Base-by-base conservation (phyloP, 2,329 filamentous ascomycete species). In the Alternaria hordeiaustralica region DNA sequence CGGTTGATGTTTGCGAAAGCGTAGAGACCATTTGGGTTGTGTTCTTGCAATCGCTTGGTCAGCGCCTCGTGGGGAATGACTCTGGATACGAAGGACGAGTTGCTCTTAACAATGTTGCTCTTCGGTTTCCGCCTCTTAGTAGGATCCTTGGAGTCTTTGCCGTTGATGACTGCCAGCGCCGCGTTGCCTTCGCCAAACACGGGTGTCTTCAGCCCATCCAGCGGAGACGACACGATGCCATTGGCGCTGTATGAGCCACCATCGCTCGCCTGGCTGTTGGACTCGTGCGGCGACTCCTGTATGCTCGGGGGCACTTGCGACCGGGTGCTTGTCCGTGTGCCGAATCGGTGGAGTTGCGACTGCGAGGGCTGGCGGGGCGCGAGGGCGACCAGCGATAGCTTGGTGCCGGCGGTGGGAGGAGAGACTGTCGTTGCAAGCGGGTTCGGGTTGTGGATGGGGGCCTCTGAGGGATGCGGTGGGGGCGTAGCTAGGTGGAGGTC, bases 81-180 rank as follows among this genome's bases (percentile, higher is more conserved):
- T 58, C 96, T 86, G n/a, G 95, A 97, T 28, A 99, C 96, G 77
- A 97, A 99, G 1, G 95, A 97, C 10, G 96, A 99, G 80, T 97
- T 98, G 82, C 94, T 98, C 85, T 99, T 99, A 56, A 95, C 90
- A 79, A 99, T 96, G 79, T 96, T 98, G 81, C 95, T 98, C 86
- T 98, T 99, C 3, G 96, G 96, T 80, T 99, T 99, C 75, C 90
- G 88, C 78, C 89, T 87, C 84, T 97, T 97, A 23, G 84, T 77
- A 10, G 83, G 83, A 66, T 86, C 84, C 68, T 88, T 89, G 44
- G 88, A 86, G 74, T 94, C 92, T 74, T 93, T 93, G 28, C 86
- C 84, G 55, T 87, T 86, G 4, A 88, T 47, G 10, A 72, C 78
- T 11, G 86, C 84, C 28, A 98, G 84, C 25, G 92, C 86, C 7